Evolutionary conservation across 164 flowering plant species (phyloP).

Genomic region (Dillenia suffruticosa): DNA sequence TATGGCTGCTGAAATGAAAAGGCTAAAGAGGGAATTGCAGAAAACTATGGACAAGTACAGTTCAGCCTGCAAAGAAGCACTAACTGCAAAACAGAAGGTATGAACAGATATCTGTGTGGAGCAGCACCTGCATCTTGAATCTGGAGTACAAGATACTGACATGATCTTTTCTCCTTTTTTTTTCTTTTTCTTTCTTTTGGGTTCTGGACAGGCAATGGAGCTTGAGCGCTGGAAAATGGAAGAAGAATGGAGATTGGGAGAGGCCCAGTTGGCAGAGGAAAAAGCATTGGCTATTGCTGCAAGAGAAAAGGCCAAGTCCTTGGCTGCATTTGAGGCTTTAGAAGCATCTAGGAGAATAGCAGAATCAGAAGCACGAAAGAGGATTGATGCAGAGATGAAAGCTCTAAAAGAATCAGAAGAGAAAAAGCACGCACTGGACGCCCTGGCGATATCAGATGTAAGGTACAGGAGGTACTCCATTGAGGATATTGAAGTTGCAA

Average conservation of each 20-base stretch:
- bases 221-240: constrained; percentile 58
- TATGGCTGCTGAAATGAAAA: constrained; percentile 64
- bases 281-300: constrained; percentile 57
- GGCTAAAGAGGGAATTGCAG: constrained; percentile 61
- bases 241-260: constrained; percentile 48
- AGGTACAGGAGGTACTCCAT: constrained; percentile 49
- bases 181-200: background rate
- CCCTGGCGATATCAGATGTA: constrained; percentile 28
- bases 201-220: constrained; percentile 39
- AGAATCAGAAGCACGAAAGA: constrained; percentile 48
- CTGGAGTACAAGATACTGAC: background rate
- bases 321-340: constrained; percentile 59
- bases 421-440: constrained; percentile 29
- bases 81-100: constrained; percentile 65
- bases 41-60: constrained; percentile 80
- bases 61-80: constrained; percentile 71
- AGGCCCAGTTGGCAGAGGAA: constrained; percentile 57
- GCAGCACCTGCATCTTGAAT: no score
- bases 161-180: background rate
- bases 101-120: no score
- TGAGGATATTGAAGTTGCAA: constrained; percentile 57
- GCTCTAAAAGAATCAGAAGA: constrained; percentile 45
- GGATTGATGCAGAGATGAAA: constrained; percentile 47
- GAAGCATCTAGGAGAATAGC: constrained; percentile 57
- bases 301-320: constrained; percentile 57